These are phyloP conservation scores for Pistacia vera DNA, from an alignment of 345 rosid genomes.

Conservation along the genomic window DNA sequence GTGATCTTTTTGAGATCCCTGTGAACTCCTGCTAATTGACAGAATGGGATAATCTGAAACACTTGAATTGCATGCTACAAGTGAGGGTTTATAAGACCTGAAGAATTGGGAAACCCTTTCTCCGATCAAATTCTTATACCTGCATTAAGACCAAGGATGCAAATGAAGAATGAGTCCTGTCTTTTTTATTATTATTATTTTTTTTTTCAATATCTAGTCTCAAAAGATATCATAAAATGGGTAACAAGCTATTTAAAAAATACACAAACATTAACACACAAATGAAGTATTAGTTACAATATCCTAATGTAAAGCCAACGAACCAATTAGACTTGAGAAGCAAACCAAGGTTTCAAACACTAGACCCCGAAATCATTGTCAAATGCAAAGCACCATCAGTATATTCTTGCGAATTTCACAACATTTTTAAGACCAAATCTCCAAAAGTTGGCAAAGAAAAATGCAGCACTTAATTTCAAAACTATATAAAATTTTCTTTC, in stretches of 20 bases:
- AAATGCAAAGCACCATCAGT: neutral
- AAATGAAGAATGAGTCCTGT: neutral
- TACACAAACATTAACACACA: neutral
- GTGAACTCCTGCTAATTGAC: slow-evolving; percentile 4
- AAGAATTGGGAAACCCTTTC: neutral
- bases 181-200: too few relatives aligned
- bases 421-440: too few relatives aligned
- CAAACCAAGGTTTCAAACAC: neutral
- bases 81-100: neutral
- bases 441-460: too few relatives aligned
- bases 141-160: neutral
- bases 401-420: too few relatives aligned
- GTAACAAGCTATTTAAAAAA: neutral
- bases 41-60: slow-evolving; percentile 9
- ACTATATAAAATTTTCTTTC: too few relatives aligned
- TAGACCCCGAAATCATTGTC: neutral
- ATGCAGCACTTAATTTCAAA: too few relatives aligned
- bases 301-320: neutral
- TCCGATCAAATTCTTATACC: slow-evolving; percentile 7
- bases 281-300: neutral
- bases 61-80: slow-evolving; percentile 14
- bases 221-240: neutral
- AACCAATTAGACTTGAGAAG: neutral
- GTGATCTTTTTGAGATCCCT: slow-evolving; percentile 7
- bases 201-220: too few relatives aligned